Percentiles rank a stretch among this genome's conserved stretches.
Conservation (phyloP, 495 filamentous ascomycete genomes). For the Penicillium arizonense region DNA sequence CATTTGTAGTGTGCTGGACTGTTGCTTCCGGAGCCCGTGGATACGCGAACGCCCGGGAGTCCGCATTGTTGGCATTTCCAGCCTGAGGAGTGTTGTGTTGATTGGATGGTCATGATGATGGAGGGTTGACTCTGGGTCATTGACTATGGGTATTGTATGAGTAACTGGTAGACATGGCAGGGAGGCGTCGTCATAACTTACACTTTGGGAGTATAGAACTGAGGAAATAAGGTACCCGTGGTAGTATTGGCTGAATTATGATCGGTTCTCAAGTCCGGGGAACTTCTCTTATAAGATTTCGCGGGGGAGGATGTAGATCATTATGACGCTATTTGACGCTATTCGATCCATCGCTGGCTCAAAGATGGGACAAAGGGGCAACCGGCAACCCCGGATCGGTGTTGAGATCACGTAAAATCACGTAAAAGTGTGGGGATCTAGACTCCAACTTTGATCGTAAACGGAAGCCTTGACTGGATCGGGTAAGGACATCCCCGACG, state of each 20-base stretch:
- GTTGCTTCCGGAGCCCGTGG: background rate
- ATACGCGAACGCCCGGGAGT: constrained; percentile 20
- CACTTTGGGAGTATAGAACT: background rate
- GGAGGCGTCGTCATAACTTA: background rate
- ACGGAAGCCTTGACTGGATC: constrained; percentile 5
- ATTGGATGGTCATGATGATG: constrained; percentile 5
- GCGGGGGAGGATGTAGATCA: constrained; percentile 13
- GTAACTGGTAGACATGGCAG: background rate
- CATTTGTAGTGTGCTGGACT: constrained; percentile 19
- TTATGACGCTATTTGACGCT: constrained; percentile 14
- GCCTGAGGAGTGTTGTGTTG: background rate
- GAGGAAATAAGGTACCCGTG: background rate
- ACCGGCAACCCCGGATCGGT: background rate
- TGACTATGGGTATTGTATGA: constrained; percentile 3
- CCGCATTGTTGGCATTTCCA: constrained; percentile 16
- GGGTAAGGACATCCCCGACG: constrained; percentile 10
- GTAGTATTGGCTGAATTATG: constrained; percentile 6
- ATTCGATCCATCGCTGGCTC: background rate
- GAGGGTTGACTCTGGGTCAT: background rate
- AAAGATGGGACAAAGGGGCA: background rate
- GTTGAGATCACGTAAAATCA: constrained; percentile 1
- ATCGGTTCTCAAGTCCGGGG: constrained; percentile 4
- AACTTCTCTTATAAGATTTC: constrained; percentile 10
- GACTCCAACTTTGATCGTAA: constrained; percentile 4
- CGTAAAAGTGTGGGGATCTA: constrained; percentile 12